Evolutionary conservation across 352 stramenopile genomes (phyloP).

Genomic region (Pythium sukuiense): DNA sequence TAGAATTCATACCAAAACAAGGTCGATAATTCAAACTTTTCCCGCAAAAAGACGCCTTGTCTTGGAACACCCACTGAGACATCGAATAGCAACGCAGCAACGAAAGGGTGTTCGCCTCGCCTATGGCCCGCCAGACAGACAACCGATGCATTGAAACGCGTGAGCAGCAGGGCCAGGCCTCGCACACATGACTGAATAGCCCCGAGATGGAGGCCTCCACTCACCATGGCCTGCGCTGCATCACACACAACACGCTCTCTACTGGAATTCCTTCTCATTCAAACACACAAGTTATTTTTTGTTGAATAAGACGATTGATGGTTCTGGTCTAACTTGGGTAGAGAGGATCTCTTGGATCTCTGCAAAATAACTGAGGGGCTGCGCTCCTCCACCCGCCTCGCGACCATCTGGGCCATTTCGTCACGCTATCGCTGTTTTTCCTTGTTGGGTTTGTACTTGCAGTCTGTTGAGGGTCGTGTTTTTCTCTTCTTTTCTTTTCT

Average conservation of each 20-base stretch:
- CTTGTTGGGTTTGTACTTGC: neutral
- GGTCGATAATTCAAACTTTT: neutral
- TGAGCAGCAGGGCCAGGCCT: neutral
- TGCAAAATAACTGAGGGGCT: neutral
- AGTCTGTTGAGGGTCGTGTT: neutral
- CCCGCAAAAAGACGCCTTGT: neutral
- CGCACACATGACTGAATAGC: neutral
- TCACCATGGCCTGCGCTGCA: neutral
- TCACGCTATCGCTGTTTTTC: neutral
- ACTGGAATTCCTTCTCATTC: neutral
- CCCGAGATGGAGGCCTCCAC: neutral
- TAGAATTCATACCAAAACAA: neutral
- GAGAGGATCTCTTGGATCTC: neutral
- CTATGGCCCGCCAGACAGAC: neutral
- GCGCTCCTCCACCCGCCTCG: neutral
- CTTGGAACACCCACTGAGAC: neutral
- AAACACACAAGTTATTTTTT: neutral
- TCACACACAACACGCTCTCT: neutral
- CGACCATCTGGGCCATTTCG: neutral
- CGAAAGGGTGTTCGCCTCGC: neutral
- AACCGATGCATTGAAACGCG: neutral
- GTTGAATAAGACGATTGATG: neutral
- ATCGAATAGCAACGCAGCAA: neutral
- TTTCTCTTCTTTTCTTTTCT: constrained; percentile 7
- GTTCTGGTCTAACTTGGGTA: neutral